A percentile compares a stretch with the other conserved stretches of the same genome.
Conservation (phyloP, 2,329 filamentous ascomycete species). For the Tothia fuscella region DNA sequence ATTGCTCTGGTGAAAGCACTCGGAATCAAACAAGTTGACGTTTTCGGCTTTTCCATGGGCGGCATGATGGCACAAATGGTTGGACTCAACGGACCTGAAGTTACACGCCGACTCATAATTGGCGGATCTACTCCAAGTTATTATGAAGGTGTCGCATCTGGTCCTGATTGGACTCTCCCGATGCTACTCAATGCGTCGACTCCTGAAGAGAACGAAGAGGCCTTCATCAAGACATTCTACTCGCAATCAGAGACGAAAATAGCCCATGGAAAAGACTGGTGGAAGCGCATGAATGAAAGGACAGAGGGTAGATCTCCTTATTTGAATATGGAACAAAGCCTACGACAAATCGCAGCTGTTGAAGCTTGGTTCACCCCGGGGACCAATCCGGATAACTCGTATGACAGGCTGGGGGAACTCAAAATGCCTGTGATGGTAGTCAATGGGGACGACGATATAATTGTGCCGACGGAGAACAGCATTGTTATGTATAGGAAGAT, state of each 20-base stretch:
- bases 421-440: slow-evolving; percentile 21
- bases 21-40: slow-evolving; percentile 26
- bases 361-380: neutral
- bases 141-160: too few relatives aligned
- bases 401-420: slow-evolving; percentile 19
- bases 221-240: slow-evolving; percentile 4
- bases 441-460: slow-evolving; percentile 16
- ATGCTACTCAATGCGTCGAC: slow-evolving; percentile 5
- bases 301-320: neutral
- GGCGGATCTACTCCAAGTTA: slow-evolving; percentile 34
- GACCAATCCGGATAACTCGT: slow-evolving; percentile 9
- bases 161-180: slow-evolving; percentile 14
- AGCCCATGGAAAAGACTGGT: neutral
- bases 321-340: neutral
- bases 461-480: slow-evolving; percentile 15
- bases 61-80: slow-evolving; percentile 36
- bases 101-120: slow-evolving; percentile 32
- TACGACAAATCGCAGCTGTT: neutral
- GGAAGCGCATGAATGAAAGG: neutral
- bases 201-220: slow-evolving; percentile 2
- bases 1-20: slow-evolving; percentile 21
- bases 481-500: slow-evolving; percentile 13
- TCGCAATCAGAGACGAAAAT: slow-evolving; percentile 5
- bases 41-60: slow-evolving; percentile 41
- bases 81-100: slow-evolving; percentile 25